phyloP scores from a whole-genome alignment of 441 rosid genomes.

The Erodium chrysanthum region DNA sequence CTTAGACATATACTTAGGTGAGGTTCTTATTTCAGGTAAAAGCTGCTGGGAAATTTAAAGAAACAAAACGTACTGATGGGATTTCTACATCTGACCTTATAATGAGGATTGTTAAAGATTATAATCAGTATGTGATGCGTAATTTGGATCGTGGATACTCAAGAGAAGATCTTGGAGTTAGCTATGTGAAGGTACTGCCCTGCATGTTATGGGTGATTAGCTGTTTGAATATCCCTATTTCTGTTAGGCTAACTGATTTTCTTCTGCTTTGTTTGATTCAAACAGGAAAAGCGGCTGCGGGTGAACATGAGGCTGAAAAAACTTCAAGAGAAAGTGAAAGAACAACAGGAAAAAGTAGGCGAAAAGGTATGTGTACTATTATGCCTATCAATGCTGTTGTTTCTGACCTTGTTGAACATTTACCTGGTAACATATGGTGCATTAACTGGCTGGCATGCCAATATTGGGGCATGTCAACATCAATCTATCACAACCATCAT shows the following conservation, averaged over 20 bases:
- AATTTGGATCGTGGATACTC: slow-evolving; percentile 76
- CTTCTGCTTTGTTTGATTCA: slow-evolving; percentile 5
- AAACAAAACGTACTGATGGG: slow-evolving; percentile 83
- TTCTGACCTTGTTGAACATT: background rate
- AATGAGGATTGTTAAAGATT: slow-evolving; percentile 81
- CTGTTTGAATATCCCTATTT: slow-evolving; percentile 3
- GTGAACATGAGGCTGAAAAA: slow-evolving; percentile 63
- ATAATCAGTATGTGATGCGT: slow-evolving; percentile 74
- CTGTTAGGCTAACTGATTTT: slow-evolving; percentile 4
- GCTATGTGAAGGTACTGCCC: slow-evolving; percentile 67
- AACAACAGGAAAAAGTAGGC: slow-evolving; percentile 67
- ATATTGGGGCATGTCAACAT: background rate
- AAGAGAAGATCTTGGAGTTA: slow-evolving; percentile 76
- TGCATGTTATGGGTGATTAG: background rate
- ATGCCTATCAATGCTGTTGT: background rate
- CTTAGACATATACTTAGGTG: slow-evolving; percentile 8
- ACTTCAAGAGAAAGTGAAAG: slow-evolving; percentile 59
- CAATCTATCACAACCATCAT: background rate
- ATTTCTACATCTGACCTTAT: slow-evolving; percentile 78
- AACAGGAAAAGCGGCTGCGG: slow-evolving; percentile 69
- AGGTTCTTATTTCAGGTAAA: slow-evolving; percentile 21
- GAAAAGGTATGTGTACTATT: slow-evolving; percentile 27
- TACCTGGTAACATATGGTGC: background rate
- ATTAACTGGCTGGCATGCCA: background rate
- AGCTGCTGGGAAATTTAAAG: slow-evolving; percentile 59